A percentile compares a stretch with the other conserved stretches of the same genome.
These are phyloP conservation scores for Sphagnurus paluster DNA, from an alignment of 1,284 basidiomycete genomes.

Conservation along the genomic window DNA sequence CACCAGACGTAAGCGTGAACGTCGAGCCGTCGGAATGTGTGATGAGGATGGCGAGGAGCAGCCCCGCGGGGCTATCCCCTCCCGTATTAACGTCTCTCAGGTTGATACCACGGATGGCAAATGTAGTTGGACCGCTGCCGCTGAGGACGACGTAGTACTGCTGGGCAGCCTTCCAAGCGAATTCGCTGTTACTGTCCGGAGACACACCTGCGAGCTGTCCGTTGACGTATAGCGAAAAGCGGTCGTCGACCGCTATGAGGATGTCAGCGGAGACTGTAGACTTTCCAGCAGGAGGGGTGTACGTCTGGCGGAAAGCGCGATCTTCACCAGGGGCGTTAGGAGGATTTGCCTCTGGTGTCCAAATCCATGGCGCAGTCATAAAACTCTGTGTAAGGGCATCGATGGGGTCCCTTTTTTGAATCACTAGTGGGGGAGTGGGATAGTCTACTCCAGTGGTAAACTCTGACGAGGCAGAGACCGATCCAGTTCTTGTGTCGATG, in stretches of 20 bases:
- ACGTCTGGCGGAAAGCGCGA: constrained; percentile 28
- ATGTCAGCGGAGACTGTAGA: constrained; percentile 19
- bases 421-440: background rate
- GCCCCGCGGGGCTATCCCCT: constrained; percentile 23
- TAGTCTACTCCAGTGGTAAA: constrained; percentile 25
- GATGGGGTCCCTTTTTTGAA: background rate
- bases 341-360: constrained; percentile 22
- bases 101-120: constrained; percentile 24
- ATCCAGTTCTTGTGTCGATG: constrained; percentile 21
- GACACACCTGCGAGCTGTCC: constrained; percentile 19
- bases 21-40: constrained; percentile 21
- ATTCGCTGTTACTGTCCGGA: background rate
- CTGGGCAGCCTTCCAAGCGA: constrained; percentile 22
- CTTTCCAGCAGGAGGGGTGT: constrained; percentile 22
- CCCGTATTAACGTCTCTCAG: constrained; percentile 18
- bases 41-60: constrained; percentile 24
- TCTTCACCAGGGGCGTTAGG: constrained; percentile 23
- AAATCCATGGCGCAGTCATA: constrained; percentile 27
- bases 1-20: constrained; percentile 17
- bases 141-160: constrained; percentile 16
- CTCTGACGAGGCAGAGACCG: constrained; percentile 18
- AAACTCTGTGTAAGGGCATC: constrained; percentile 15
- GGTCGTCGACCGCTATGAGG: constrained; percentile 25
- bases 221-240: constrained; percentile 24
- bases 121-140: constrained; percentile 12